Conservation (phyloP, 2,329 filamentous ascomycete species). For the Claviceps quebecensis region DNA sequence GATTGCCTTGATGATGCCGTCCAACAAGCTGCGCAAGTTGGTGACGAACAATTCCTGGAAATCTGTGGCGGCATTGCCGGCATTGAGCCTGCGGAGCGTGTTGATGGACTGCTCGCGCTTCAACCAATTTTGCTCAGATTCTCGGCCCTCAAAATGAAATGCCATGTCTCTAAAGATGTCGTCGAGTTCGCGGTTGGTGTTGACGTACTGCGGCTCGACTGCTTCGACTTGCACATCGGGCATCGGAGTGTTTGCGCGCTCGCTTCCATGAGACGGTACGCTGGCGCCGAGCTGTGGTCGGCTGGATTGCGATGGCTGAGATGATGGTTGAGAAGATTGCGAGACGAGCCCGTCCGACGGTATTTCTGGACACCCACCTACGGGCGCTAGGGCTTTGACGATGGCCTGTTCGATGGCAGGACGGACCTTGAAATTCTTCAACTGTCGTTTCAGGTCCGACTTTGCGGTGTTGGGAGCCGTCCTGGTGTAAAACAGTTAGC, state of each 20-base stretch:
- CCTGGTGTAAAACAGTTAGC: conserved; percentile 24
- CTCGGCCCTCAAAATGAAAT: conserved; percentile 68
- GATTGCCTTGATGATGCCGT: conserved; percentile 77
- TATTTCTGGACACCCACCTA: conserved; percentile 27
- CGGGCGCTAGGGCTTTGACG: conserved; percentile 54
- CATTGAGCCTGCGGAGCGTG: conserved; percentile 63
- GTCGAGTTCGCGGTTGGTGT: conserved; percentile 76
- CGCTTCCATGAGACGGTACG: conserved; percentile 32
- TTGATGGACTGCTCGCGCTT: conserved; percentile 68
- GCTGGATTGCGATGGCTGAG: conserved; percentile 15
- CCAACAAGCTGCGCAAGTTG: conserved; percentile 60
- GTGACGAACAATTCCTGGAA: conserved; percentile 57
- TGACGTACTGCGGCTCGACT: conserved; percentile 71
- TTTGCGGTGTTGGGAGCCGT: conserved; percentile 72
- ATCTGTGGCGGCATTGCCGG: conserved; percentile 70
- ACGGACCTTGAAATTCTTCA: conserved; percentile 72
- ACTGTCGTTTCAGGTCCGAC: conserved; percentile 73
- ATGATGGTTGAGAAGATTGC: not conserved
- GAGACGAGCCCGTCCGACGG: conserved; percentile 24
- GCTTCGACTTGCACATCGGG: conserved; percentile 51
- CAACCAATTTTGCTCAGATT: conserved; percentile 84
- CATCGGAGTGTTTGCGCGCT: conserved; percentile 46
- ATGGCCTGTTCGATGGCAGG: conserved; percentile 77
- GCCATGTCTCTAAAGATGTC: conserved; percentile 75
- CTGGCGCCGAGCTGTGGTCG: conserved; percentile 34